Percentiles rank a stretch among this genome's conserved stretches.
Evolutionary conservation across 2,329 filamentous ascomycete species (phyloP).

Genomic region (Trichoderma cornu-damae): DNA sequence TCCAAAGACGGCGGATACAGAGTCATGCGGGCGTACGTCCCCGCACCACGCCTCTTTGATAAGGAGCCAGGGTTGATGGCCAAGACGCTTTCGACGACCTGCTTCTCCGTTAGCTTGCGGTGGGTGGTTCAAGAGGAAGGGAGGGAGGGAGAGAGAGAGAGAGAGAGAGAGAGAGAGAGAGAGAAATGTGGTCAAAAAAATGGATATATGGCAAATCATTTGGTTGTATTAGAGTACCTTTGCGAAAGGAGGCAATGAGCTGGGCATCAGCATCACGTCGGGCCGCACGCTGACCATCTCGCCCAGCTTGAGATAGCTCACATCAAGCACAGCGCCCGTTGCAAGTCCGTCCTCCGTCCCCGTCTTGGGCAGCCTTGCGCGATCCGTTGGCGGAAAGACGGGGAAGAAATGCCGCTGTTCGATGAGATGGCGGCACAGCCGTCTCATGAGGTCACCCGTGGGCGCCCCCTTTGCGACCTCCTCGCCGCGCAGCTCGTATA

Average conservation of each 20-base stretch:
- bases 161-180: neutral
- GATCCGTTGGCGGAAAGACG: constrained; percentile 73
- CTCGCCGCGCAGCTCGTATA: constrained; percentile 75
- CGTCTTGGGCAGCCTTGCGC: constrained; percentile 61
- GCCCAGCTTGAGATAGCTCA: constrained; percentile 78
- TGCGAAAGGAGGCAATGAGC: constrained; percentile 76
- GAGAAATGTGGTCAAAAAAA: neutral
- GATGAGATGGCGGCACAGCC: constrained; percentile 72
- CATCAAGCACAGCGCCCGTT: constrained; percentile 74
- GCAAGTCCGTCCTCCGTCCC: constrained; percentile 55
- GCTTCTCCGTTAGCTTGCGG: constrained; percentile 17
- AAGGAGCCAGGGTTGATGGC: constrained; percentile 86
- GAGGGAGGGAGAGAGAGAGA: neutral
- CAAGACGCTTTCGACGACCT: constrained; percentile 88
- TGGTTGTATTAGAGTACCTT: constrained; percentile 61
- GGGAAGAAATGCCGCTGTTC: constrained; percentile 91
- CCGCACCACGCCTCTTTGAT: constrained; percentile 77
- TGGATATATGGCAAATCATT: too few relatives aligned
- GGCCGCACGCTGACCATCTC: constrained; percentile 85
- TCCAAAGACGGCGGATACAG: constrained; percentile 62
- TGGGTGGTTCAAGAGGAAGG: neutral
- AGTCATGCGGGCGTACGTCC: constrained; percentile 78
- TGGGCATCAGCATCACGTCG: constrained; percentile 79
- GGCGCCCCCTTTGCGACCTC: constrained; percentile 45
- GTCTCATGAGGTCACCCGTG: constrained; percentile 55